Evolutionary conservation across 345 rosid species (phyloP), one percentile per base, ranked within the genome.

Genomic region (Turritis glabra): DNA sequence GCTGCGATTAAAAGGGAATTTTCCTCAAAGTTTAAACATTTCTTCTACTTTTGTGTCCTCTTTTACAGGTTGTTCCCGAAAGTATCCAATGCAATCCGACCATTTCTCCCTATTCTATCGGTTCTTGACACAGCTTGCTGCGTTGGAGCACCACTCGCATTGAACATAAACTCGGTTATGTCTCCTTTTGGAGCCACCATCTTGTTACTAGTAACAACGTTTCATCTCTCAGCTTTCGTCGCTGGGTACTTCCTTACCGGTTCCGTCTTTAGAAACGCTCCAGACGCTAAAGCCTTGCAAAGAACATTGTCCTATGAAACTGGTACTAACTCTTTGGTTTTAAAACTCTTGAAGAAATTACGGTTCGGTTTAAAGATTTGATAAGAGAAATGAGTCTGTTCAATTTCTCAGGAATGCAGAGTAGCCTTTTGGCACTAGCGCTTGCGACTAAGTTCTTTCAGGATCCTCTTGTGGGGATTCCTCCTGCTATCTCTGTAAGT

Each of bases 401-500:
- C 35, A 35, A 55, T 17, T 74, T 64, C 63, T 46, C 80, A 93
- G 98, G 98, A 61, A 94, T 94, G 98, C 98, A 94, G 78, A 94
- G 98, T 84, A 94, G 98, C 74, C 98, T 91, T 76, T 73, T 91
- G 50, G 98, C 96, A 29, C 90, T 94, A 32, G 89, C 98, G 5
- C 88, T 94, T 35, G 98, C 98, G 2, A 94, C 93, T 62, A 89
- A 77, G 77, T 94, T 94, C 74, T 94, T 94, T 82, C 80, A 86
- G 76, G 98, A 94, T 85, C 97, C 97, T 22, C 90, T 94, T 5
- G 98, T 94, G 8, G 88, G 89, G 23, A 87, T 94, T 61, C 97
- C 97, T 57, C 95, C 96, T 3, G 96, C 98, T 91, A 35, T 94
- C 95, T 44, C 40, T 43, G 98, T 90, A 78, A 87, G 95, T 76